Evolutionary conservation across 805 yeast species (phyloP).

Genomic region (Saccharomyces eubayanus): DNA sequence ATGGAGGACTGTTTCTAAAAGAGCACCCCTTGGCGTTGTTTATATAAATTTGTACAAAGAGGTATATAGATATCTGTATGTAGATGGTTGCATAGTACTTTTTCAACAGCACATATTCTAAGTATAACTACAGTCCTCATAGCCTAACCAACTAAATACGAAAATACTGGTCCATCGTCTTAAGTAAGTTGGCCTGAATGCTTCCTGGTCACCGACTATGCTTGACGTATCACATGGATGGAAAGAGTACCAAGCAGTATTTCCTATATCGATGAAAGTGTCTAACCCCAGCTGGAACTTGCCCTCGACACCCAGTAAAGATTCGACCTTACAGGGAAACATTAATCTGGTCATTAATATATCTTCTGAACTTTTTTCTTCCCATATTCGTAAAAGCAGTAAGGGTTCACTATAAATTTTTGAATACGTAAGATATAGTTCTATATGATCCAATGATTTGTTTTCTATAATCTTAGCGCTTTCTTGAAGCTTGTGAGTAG

Average conservation of each 20-base stretch:
- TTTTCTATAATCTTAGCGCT: background rate
- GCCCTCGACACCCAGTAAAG: constrained; percentile 2
- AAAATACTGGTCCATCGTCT: constrained; percentile 22
- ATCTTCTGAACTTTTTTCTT: background rate
- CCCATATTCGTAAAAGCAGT: constrained; percentile 16
- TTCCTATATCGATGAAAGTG: constrained; percentile 3
- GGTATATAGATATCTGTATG: background rate
- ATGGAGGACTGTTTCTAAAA: background rate
- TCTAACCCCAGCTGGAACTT: constrained; percentile 12
- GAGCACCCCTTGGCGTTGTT: background rate
- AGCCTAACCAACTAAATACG: constrained; percentile 11
- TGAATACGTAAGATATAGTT: constrained; percentile 15
- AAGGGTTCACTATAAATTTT: constrained; percentile 20
- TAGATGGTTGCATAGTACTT: background rate
- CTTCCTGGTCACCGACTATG: constrained; percentile 14
- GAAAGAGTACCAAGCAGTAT: constrained; percentile 18
- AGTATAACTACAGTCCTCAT: background rate
- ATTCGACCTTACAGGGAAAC: constrained; percentile 9
- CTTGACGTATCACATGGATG: constrained; percentile 26
- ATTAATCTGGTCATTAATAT: constrained; percentile 2
- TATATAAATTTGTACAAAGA: background rate
- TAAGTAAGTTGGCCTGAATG: constrained; percentile 11
- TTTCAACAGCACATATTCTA: background rate
- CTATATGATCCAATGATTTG: constrained; percentile 6
- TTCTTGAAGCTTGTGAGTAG: background rate